phyloP scores from a whole-genome alignment of 2,329 filamentous ascomycete genomes.

The Neonectria punicea region DNA sequence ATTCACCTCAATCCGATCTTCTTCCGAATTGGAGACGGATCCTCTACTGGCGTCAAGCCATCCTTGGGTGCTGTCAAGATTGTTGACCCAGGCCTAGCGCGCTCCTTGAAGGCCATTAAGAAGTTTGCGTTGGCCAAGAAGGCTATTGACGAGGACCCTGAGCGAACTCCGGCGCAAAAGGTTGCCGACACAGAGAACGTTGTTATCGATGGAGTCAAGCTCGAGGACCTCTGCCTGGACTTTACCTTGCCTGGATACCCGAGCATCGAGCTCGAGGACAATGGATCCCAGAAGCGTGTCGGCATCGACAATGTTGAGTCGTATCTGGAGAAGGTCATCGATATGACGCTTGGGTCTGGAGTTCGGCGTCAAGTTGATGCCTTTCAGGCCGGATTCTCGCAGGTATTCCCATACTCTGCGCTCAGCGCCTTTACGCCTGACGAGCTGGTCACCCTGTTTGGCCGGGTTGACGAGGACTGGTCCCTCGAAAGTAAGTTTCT shows the following conservation, averaged over 20 bases:
- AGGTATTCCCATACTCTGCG: constrained; percentile 95
- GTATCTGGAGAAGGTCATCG: constrained; percentile 90
- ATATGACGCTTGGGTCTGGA: constrained; percentile 89
- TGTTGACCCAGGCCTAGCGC: constrained; percentile 87
- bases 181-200: constrained; percentile 75
- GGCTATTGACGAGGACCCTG: constrained; percentile 77
- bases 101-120: constrained; percentile 87
- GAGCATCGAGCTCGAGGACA: constrained; percentile 80
- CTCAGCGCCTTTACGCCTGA: constrained; percentile 93
- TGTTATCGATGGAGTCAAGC: constrained; percentile 76
- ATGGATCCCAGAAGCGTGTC: constrained; percentile 79
- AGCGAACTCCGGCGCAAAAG: constrained; percentile 76
- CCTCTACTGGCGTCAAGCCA: constrained; percentile 72
- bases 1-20: constrained; percentile 97
- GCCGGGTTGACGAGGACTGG: constrained; percentile 94
- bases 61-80: constrained; percentile 90
- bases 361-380: constrained; percentile 91
- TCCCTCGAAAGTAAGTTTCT: constrained; percentile 86
- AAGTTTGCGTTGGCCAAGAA: constrained; percentile 87
- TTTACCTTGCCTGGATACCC: constrained; percentile 95
- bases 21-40: constrained; percentile 87
- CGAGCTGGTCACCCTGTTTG: constrained; percentile 95
- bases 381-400: constrained; percentile 90
- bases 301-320: constrained; percentile 91
- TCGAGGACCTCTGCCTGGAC: constrained; percentile 91